A percentile compares a stretch with the other conserved stretches of the same genome.
These are phyloP conservation scores for Mycena kentingensis DNA, from an alignment of 768 basidiomycete genomes.

Conservation along the genomic window DNA sequence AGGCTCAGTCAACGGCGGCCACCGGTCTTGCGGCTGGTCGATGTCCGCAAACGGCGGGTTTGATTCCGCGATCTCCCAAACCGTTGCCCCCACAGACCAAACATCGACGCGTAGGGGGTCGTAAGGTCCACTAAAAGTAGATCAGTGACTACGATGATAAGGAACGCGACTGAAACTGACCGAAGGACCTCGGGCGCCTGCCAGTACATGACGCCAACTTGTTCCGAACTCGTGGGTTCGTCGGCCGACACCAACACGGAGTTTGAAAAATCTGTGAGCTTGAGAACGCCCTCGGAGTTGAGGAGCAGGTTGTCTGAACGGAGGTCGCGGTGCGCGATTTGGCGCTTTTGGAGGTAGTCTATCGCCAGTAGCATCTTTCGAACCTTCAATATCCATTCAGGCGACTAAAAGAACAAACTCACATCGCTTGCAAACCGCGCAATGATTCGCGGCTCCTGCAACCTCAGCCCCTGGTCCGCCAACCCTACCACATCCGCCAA, in stretches of 20 bases:
- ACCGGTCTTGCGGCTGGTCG: constrained; percentile 58
- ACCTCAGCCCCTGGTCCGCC: constrained; percentile 57
- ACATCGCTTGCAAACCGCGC: constrained; percentile 80
- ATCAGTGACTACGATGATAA: background rate
- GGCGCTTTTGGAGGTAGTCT: constrained; percentile 61
- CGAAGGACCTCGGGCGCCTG: constrained; percentile 81
- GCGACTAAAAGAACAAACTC: constrained; percentile 37
- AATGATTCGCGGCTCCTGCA: constrained; percentile 65
- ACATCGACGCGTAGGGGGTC: constrained; percentile 75
- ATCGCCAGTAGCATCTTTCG: constrained; percentile 64
- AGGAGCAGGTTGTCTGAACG: constrained; percentile 82
- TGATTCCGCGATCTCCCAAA: constrained; percentile 80
- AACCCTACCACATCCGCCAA: constrained; percentile 78
- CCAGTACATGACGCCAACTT: constrained; percentile 78
- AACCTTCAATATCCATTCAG: background rate
- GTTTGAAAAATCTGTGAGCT: constrained; percentile 83
- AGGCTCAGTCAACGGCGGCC: constrained; percentile 63
- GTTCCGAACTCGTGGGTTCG: constrained; percentile 53
- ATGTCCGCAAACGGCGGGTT: constrained; percentile 71
- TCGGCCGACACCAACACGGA: constrained; percentile 62
- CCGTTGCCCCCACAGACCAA: constrained; percentile 82
- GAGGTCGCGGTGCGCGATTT: constrained; percentile 81
- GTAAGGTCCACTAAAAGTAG: constrained; percentile 57
- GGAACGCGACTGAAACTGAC: constrained; percentile 49
- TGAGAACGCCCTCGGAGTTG: constrained; percentile 68